Percentiles rank a stretch among this genome's conserved stretches.
phyloP scores from a whole-genome alignment of 1,139 yeast species.

The Taphrina flavorubra region DNA sequence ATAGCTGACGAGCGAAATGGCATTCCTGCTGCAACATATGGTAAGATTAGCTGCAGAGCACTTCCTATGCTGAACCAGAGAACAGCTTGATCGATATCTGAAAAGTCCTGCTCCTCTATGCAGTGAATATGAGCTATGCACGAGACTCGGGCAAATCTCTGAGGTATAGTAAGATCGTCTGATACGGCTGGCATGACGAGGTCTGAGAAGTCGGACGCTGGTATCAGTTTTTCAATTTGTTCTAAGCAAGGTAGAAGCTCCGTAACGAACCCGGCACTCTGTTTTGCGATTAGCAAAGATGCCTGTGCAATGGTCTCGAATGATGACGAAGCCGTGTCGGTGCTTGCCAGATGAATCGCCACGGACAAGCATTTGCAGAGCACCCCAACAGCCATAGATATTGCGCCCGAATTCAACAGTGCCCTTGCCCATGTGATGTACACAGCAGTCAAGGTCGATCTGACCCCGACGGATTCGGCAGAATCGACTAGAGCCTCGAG shows the following conservation, averaged over 20 bases:
- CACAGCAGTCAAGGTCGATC: constrained; percentile 65
- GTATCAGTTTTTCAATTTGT: not conserved
- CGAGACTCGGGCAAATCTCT: constrained; percentile 1
- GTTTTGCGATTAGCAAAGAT: constrained; percentile 8
- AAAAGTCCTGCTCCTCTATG: not conserved
- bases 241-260: not conserved
- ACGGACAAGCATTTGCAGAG: constrained; percentile 56
- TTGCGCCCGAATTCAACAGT: constrained; percentile 66
- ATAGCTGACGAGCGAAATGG: not conserved
- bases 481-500: constrained; percentile 55
- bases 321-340: constrained; percentile 36
- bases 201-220: not conserved
- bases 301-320: constrained; percentile 17
- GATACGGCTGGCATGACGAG: not conserved
- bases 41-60: constrained; percentile 53
- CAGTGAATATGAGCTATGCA: constrained; percentile 1
- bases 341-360: constrained; percentile 39
- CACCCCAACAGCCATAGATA: constrained; percentile 64
- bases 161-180: not conserved
- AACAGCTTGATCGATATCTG: constrained; percentile 17
- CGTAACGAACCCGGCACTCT: not conserved
- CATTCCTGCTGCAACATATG: not conserved
- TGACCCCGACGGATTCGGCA: constrained; percentile 64
- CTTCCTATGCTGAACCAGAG: constrained; percentile 28
- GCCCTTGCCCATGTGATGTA: constrained; percentile 62